Evolutionary conservation across 805 yeast species (phyloP).

Genomic region (Teunomyces gatunensis): DNA sequence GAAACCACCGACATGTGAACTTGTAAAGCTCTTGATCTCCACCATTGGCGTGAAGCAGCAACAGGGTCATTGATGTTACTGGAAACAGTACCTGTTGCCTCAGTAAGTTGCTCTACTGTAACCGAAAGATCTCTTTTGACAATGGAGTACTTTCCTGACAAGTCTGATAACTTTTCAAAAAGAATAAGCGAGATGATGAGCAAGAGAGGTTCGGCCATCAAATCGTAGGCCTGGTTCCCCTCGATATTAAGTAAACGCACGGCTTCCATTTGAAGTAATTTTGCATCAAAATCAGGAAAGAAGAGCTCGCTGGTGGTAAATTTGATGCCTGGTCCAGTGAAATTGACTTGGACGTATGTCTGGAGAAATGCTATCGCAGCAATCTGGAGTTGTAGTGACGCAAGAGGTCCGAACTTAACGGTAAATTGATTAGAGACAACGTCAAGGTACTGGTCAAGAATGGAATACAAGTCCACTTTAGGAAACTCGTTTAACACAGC

Average conservation of each 20-base stretch:
- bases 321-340: slow-evolving; percentile 73
- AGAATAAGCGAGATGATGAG: slow-evolving; percentile 28
- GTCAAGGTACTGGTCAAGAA: slow-evolving; percentile 17
- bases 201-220: slow-evolving; percentile 35
- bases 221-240: slow-evolving; percentile 72
- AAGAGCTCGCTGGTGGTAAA: slow-evolving; percentile 29
- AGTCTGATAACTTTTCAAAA: slow-evolving; percentile 43
- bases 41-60: slow-evolving; percentile 60
- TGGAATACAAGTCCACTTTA: slow-evolving; percentile 13
- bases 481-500: slow-evolving; percentile 22
- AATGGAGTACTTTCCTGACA: slow-evolving; percentile 37
- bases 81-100: slow-evolving; percentile 8
- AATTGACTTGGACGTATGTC: slow-evolving; percentile 70
- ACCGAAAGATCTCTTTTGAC: slow-evolving; percentile 24
- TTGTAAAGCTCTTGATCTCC: slow-evolving; percentile 70
- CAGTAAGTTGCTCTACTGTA: slow-evolving; percentile 25
- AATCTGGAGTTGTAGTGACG: slow-evolving; percentile 25
- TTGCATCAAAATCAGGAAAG: slow-evolving; percentile 22
- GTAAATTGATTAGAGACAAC: slow-evolving; percentile 9
- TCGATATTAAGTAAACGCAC: slow-evolving; percentile 46
- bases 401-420: slow-evolving; percentile 11
- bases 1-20: slow-evolving; percentile 61
- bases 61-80: slow-evolving; percentile 24
- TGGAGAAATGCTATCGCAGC: slow-evolving; percentile 63
- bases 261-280: slow-evolving; percentile 26